Evolutionary conservation across 108 stramenopile species (phyloP).

Genomic region (Skeletonema marinoi): DNA sequence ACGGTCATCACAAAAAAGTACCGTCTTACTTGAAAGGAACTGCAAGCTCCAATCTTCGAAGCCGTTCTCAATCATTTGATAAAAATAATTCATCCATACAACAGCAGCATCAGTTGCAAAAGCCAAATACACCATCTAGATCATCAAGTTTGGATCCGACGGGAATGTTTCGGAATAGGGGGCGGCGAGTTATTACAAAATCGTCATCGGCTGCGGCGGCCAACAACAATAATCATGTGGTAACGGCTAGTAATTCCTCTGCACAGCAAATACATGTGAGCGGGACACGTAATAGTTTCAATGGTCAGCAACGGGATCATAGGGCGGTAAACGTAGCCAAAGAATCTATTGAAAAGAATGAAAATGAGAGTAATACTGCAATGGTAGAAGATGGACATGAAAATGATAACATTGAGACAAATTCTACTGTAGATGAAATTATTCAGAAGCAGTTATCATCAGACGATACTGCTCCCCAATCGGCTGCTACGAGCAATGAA

Average conservation of each 20-base stretch:
- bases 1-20: background rate
- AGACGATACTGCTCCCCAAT: background rate
- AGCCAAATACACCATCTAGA: background rate
- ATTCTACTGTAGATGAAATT: background rate
- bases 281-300: background rate
- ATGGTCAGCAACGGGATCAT: background rate
- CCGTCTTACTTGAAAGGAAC: background rate
- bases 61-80: background rate
- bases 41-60: background rate
- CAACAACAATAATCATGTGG: background rate
- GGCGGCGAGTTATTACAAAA: conserved; percentile 27
- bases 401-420: background rate
- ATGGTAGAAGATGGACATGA: background rate
- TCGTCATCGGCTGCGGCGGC: background rate
- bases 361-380: background rate
- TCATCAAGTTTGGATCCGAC: conserved; percentile 32
- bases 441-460: background rate
- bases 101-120: background rate
- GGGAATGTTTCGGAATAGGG: conserved; percentile 51
- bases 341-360: background rate
- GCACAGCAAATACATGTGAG: background rate
- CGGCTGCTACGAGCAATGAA: background rate
- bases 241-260: background rate
- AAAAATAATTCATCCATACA: background rate
- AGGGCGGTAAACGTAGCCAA: background rate